Evolutionary conservation across 1,284 basidiomycete species (phyloP).

Genomic region (Cryptococcus sp.): DNA sequence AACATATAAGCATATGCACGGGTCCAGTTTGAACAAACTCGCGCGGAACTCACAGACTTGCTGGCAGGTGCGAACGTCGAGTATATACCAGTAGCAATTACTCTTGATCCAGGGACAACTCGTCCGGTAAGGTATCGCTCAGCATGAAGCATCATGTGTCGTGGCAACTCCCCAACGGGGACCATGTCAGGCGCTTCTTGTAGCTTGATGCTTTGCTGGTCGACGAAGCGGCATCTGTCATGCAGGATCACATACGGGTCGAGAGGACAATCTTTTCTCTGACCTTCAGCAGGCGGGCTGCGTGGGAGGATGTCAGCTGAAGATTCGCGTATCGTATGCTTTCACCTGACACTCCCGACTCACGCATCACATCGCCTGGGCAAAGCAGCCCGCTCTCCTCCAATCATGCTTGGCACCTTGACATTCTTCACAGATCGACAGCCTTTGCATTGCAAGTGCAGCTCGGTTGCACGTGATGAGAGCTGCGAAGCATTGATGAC

Average conservation of each 20-base stretch:
- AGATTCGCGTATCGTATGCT: not conserved
- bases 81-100: slow-evolving; percentile 95
- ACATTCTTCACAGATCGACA: slow-evolving; percentile 83
- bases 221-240: slow-evolving; percentile 90
- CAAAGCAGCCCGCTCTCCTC: slow-evolving; percentile 76
- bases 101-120: slow-evolving; percentile 90
- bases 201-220: slow-evolving; percentile 94
- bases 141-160: slow-evolving; percentile 90
- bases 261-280: slow-evolving; percentile 88
- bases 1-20: slow-evolving; percentile 18
- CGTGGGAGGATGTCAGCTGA: slow-evolving; percentile 21
- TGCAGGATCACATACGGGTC: slow-evolving; percentile 97
- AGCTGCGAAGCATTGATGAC: slow-evolving; percentile 96
- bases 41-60: slow-evolving; percentile 70
- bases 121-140: slow-evolving; percentile 84
- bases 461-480: slow-evolving; percentile 86
- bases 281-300: slow-evolving; percentile 65
- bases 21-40: not conserved
- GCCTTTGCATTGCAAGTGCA: slow-evolving; percentile 89
- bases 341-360: slow-evolving; percentile 21
- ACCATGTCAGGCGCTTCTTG: slow-evolving; percentile 99
- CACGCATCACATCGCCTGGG: slow-evolving; percentile 80
- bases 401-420: slow-evolving; percentile 78
- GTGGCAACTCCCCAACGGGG: slow-evolving; percentile 94
- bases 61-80: slow-evolving; percentile 83